Evolutionary conservation across 768 basidiomycete species (phyloP).

Genomic region (Cantharellus cinnabarinus): DNA sequence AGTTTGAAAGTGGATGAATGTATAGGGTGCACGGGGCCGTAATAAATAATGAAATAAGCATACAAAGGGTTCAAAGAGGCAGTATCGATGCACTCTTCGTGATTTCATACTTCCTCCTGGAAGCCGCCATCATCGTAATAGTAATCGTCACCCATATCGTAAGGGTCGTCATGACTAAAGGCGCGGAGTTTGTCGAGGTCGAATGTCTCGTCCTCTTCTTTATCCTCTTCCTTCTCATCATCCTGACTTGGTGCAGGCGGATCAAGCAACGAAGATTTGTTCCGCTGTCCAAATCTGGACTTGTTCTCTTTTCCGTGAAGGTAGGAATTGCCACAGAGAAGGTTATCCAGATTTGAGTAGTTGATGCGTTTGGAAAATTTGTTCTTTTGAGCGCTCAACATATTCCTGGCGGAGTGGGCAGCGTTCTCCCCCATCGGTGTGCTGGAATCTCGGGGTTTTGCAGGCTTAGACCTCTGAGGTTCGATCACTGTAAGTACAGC

Average conservation of each 20-base stretch:
- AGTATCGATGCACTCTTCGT: too few species aligned
- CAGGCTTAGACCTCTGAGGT: conserved; percentile 47
- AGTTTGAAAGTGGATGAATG: too few species aligned
- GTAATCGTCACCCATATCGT: conserved; percentile 25
- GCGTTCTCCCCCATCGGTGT: conserved; percentile 49
- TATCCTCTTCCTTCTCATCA: not conserved
- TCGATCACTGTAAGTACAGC: not conserved
- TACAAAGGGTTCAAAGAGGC: too few species aligned
- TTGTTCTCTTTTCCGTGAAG: not conserved
- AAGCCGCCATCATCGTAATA: conserved; percentile 7
- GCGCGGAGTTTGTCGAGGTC: conserved; percentile 26
- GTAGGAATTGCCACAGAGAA: conserved; percentile 26
- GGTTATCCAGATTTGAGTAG: conserved; percentile 67
- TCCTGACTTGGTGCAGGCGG: not conserved
- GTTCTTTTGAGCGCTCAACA: conserved; percentile 60
- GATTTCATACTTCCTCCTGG: too few species aligned
- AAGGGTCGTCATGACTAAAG: conserved; percentile 16
- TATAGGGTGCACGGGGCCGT: too few species aligned
- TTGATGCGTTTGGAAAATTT: conserved; percentile 82
- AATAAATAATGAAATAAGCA: too few species aligned
- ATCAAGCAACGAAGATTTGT: not conserved
- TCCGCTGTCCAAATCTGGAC: not conserved
- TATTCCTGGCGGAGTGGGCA: conserved; percentile 54
- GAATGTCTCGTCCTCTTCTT: conserved; percentile 22
- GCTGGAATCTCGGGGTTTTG: conserved; percentile 52